Evolutionary conservation across 495 filamentous ascomycete species (phyloP), one percentile per base, ranked within the genome.

Genomic region (Aspergillus mulundensis): DNA sequence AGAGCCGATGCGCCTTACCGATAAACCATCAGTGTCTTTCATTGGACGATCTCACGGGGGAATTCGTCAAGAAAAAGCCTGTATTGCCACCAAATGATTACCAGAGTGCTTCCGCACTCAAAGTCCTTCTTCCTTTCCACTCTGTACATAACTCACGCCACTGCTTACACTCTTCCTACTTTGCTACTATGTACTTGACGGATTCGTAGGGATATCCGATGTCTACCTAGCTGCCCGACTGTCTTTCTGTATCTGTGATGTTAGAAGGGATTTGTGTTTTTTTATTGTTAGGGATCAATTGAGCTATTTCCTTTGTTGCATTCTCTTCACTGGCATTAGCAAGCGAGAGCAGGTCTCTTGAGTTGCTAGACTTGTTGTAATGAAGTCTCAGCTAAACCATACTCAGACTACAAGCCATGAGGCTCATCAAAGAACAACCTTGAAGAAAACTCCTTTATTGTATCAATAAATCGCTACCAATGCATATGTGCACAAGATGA

Each of bases 1-100:
- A 84, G 89, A 68, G 94, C 94, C 12, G 90, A 94, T 77, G 84
- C 88, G 54, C 90, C 89, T 23, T 94, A 94, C 77, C 86, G 90
- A 80, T 94, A 87, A 76, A 61, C 50, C 18, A 14, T 50, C 45
- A 24, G 39, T 50, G 45, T 50, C 46, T 43, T 50, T 45, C 4
- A 45, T 40, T 44, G 53, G 49, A 57, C 54, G 46, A 51, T 40
- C 57, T 43, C 40, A 53, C 53, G 43, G 28, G 44, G 28, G 41
- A 45, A 62, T 23, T 43, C 49, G 45, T 50, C 57, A 48, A 60
- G 62, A 61, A 55, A 52, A 50, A 30, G 28, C 50, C 55, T 50
- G 56, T 41, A 46, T 61, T 48, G 21, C 42, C 32, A 28, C 30
- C 23, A 44, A 44, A 56, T 41, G 55, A 56, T 54, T 60, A 34